Conservation (phyloP, 148 eudicot species). For the Persicaria maculosa region DNA sequence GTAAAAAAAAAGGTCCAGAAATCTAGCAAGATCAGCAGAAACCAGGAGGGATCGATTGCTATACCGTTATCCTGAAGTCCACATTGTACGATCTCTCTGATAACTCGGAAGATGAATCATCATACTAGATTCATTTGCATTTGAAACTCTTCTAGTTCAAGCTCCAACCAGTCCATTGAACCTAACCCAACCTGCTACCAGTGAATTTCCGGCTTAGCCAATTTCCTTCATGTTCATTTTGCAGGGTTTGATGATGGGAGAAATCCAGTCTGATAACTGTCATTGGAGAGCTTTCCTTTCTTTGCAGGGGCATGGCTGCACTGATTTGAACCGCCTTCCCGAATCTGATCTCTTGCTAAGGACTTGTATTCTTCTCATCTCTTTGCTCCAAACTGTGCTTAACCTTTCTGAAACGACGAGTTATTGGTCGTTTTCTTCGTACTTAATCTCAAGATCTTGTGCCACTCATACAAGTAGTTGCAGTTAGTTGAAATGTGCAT, state of each 20-base stretch:
- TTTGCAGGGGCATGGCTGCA: no score
- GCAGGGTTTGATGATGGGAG: conserved; percentile 10
- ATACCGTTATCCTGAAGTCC: not conserved
- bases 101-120: not conserved
- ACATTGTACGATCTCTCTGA: no score
- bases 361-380: not conserved
- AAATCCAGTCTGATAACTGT: not conserved
- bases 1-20: no score
- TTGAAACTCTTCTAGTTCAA: not conserved
- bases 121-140: not conserved
- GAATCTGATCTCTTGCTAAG: no score
- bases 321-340: no score
- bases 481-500: not conserved
- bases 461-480: not conserved
- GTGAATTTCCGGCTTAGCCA: no score
- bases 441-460: not conserved
- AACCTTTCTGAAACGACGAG: not conserved
- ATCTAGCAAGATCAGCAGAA: no score
- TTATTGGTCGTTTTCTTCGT: not conserved
- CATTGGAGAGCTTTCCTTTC: no score
- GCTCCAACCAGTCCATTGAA: not conserved
- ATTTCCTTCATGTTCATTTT: not conserved
- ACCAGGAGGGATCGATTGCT: no score
- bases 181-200: not conserved
- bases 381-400: not conserved